Percentiles rank a stretch among this genome's conserved stretches.
Conservation (phyloP, 768 basidiomycete species). For the Boletus rubescentipes region DNA sequence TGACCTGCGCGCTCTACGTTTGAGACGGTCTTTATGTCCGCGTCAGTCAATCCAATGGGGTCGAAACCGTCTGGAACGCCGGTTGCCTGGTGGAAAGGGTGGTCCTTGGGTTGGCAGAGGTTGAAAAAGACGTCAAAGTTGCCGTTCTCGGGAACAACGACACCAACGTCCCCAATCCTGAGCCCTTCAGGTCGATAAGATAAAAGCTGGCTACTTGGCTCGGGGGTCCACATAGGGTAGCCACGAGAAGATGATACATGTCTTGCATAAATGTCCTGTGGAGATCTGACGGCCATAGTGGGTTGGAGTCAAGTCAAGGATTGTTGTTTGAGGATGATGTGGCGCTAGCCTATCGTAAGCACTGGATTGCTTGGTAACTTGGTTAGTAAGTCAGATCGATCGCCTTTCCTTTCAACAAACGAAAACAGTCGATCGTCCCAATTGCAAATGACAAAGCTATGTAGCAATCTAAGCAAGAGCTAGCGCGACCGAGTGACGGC, state of each 20-base stretch:
- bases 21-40: constrained; percentile 14
- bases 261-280: constrained; percentile 28
- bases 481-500: background rate
- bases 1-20: constrained; percentile 13
- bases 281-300: constrained; percentile 23
- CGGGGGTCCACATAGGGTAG: constrained; percentile 38
- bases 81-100: constrained; percentile 12
- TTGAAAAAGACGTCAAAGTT: constrained; percentile 41
- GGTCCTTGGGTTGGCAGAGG: constrained; percentile 35
- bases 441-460: constrained; percentile 16
- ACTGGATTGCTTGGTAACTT: constrained; percentile 5
- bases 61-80: constrained; percentile 32
- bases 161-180: constrained; percentile 40
- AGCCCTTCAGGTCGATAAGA: constrained; percentile 30
- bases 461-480: constrained; percentile 6
- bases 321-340: constrained; percentile 6
- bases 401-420: background rate
- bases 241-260: constrained; percentile 29
- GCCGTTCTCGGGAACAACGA: constrained; percentile 34
- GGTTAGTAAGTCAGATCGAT: constrained; percentile 12
- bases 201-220: constrained; percentile 27
- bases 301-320: background rate
- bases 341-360: constrained; percentile 13
- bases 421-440: constrained; percentile 2
- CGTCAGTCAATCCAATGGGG: constrained; percentile 21